Evolutionary conservation across 179 eudicot genomes (phyloP).

Genomic region (Gypsophila paniculata): DNA sequence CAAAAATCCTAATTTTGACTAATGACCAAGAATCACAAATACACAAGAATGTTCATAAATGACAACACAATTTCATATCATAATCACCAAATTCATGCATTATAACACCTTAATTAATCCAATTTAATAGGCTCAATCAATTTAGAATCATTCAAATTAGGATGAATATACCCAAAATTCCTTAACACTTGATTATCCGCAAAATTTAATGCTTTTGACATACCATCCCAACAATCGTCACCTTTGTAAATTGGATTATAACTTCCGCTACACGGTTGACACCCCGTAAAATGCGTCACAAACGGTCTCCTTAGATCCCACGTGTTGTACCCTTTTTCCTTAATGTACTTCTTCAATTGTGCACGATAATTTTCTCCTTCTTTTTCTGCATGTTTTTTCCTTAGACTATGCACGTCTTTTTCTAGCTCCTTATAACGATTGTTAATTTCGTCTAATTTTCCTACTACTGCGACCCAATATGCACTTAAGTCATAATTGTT

Average conservation of each 20-base stretch:
- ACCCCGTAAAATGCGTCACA: slow-evolving; percentile 63
- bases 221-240: slow-evolving; percentile 44
- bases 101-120: slow-evolving; percentile 20
- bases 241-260: slow-evolving; percentile 42
- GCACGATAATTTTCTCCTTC: slow-evolving; percentile 24
- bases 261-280: slow-evolving; percentile 68
- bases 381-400: slow-evolving; percentile 39
- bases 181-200: slow-evolving; percentile 76
- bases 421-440: slow-evolving; percentile 24
- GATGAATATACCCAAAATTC: slow-evolving; percentile 51
- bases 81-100: too few relatives aligned
- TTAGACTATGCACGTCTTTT: slow-evolving; percentile 23
- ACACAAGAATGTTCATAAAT: too few relatives aligned
- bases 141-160: slow-evolving; percentile 32
- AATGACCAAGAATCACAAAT: too few relatives aligned
- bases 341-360: slow-evolving; percentile 23
- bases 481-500: slow-evolving; percentile 36
- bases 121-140: slow-evolving; percentile 34
- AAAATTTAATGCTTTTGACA: slow-evolving; percentile 57
- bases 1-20: too few relatives aligned
- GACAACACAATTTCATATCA: too few relatives aligned
- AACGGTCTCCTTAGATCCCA: slow-evolving; percentile 30
- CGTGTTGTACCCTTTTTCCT: not conserved
- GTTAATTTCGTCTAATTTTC: slow-evolving; percentile 21
- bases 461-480: slow-evolving; percentile 40